Evolutionary conservation across 1,284 basidiomycete species (phyloP), one percentile per base, ranked within the genome.

Genomic region (Cerrena zonata): DNA sequence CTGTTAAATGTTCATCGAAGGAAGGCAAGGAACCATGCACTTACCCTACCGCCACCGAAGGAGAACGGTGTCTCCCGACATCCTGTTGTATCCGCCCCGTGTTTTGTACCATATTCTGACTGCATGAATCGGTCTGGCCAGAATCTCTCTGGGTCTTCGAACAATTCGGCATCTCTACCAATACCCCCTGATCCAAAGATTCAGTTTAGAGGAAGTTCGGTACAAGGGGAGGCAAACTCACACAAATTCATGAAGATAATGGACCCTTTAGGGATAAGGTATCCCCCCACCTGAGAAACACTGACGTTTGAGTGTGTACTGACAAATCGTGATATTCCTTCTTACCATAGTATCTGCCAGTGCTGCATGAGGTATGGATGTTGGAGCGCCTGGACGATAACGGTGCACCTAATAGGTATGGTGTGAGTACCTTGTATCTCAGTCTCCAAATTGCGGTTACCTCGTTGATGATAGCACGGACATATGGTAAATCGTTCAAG

Each of bases 391-490:
- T 3, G 49, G 49, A 15, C 49, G 42, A 22, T 38, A 45, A 12
- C 49, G 49, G 30, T 50, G 43, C 3, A 50, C 21, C 49, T 34
- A 15, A 15, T 7, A 15, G 7, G 7, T 7, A 15, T 7, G 30
- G 30, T 7, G 15, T 7, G 7, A 34, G 15, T 7, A 15, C 30
- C 7, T 7, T 34, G 30, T 34, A 7, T 7, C 7, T 34, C 7
- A 15, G 7, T 7, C 7, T 7, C 15, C 7, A 15, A 7, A 7
- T 13, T 11, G 36, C 13, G 19, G 52, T 2, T 41, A 67, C 64
- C 58, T 74, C 72, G 48, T 69, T 65, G n/a, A 72, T 62, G 3
- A 68, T 42, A 0, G 69, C 69, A 18, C 62, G 53, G 19, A 68
- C 48, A 52, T 71, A 73, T 0, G 68, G 66, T 23, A 73, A 50